phyloP scores from a whole-genome alignment of 2,329 filamentous ascomycete genomes.

The Fusarium newnesense region DNA sequence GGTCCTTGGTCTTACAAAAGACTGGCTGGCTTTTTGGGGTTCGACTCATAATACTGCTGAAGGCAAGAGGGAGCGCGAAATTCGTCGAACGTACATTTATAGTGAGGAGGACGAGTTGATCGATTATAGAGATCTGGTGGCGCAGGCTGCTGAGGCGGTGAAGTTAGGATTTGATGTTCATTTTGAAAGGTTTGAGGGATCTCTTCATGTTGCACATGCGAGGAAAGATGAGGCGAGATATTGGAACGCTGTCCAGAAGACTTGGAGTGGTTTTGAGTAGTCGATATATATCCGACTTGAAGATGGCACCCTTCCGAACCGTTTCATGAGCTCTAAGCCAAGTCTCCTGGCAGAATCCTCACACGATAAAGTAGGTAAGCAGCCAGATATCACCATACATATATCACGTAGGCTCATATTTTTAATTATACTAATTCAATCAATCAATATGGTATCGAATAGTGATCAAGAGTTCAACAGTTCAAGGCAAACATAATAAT shows the following conservation, averaged over 20 bases:
- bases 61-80: constrained; percentile 6
- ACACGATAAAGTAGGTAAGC: background rate
- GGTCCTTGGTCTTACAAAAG: background rate
- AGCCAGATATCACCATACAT: background rate
- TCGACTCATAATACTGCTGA: constrained; percentile 10
- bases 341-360: rapidly evolving
- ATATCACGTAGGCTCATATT: rapidly evolving
- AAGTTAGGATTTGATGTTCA: background rate
- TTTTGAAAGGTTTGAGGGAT: constrained; percentile 10
- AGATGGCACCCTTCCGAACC: background rate
- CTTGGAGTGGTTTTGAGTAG: background rate
- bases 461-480: rapidly evolving
- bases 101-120: constrained; percentile 13
- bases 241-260: background rate
- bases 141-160: background rate
- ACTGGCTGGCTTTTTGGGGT: constrained; percentile 9
- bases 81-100: constrained; percentile 22
- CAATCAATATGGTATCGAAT: background rate
- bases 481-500: background rate
- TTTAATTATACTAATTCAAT: background rate
- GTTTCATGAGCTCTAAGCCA: rapidly evolving
- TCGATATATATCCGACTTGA: background rate
- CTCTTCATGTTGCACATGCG: constrained; percentile 14
- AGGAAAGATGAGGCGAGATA: constrained; percentile 10
- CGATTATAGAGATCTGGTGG: background rate